Conservation (phyloP, 192 early-diverging fungal species). For the Funneliformis geosporum region DNA sequence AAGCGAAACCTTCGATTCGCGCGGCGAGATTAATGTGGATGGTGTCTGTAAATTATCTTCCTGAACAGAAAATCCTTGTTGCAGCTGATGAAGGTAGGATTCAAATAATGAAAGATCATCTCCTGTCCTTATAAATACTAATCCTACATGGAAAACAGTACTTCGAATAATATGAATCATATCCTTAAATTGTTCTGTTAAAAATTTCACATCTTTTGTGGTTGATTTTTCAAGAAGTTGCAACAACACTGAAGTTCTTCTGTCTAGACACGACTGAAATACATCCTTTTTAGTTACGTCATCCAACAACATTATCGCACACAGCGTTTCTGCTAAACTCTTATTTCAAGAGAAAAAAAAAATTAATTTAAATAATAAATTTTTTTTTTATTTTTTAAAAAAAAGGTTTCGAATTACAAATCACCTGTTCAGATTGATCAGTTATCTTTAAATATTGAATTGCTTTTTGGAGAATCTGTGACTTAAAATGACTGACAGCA, state of each 20-base stretch:
- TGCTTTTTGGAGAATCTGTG: slow-evolving; percentile 74
- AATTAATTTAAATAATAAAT: slow-evolving; percentile 2
- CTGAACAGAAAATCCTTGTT: slow-evolving; percentile 41
- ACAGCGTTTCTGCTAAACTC: slow-evolving; percentile 61
- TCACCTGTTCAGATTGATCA: slow-evolving; percentile 53
- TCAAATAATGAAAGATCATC: slow-evolving; percentile 37
- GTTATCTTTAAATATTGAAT: slow-evolving; percentile 48
- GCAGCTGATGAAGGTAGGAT: slow-evolving; percentile 39
- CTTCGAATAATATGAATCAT: slow-evolving; percentile 43
- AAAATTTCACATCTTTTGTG: slow-evolving; percentile 13
- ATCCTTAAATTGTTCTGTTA: slow-evolving; percentile 44
- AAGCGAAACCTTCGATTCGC: slow-evolving; percentile 33
- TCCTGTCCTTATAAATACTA: slow-evolving; percentile 36
- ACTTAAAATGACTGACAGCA: slow-evolving; percentile 70
- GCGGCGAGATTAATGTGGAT: slow-evolving; percentile 6
- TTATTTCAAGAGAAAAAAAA: slow-evolving; percentile 34
- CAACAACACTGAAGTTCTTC: slow-evolving; percentile 52
- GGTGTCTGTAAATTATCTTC: slow-evolving; percentile 7
- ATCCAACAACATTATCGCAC: slow-evolving; percentile 70
- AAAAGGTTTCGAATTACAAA: not conserved
- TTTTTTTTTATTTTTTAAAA: not conserved
- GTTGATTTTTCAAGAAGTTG: slow-evolving; percentile 35
- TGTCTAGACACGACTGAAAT: slow-evolving; percentile 53
- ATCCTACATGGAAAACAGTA: slow-evolving; percentile 43
- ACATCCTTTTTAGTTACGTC: slow-evolving; percentile 57